Conservation (phyloP, 148 eudicot species). For the Heliosperma pusillum region DNA sequence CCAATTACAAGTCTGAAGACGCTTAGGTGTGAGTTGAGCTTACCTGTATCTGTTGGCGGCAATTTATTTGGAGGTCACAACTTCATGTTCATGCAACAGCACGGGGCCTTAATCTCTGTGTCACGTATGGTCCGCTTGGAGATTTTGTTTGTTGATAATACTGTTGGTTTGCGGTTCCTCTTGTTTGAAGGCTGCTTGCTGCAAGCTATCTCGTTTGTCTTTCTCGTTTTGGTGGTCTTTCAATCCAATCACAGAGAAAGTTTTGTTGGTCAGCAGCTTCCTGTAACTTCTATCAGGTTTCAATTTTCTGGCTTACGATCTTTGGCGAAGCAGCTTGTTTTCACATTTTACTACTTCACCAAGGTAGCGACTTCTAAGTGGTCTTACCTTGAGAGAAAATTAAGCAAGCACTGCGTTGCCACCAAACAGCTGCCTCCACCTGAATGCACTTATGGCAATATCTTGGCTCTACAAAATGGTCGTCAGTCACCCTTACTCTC, state of each 20-base stretch:
- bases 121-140: constrained; percentile 72
- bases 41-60: constrained; percentile 24
- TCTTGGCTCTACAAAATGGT: constrained; percentile 57
- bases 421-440: constrained; percentile 59
- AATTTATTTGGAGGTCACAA: constrained; percentile 32
- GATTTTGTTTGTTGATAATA: constrained; percentile 76
- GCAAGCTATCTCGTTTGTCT: constrained; percentile 58
- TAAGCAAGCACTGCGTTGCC: constrained; percentile 47
- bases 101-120: constrained; percentile 50
- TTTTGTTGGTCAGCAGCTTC: constrained; percentile 45
- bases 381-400: constrained; percentile 56
- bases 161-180: constrained; percentile 68
- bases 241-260: constrained; percentile 35
- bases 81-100: constrained; percentile 42
- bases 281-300: constrained; percentile 74
- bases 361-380: constrained; percentile 48
- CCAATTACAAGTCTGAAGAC: constrained; percentile 31
- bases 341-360: constrained; percentile 56
- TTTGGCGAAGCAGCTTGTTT: constrained; percentile 54
- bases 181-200: constrained; percentile 79
- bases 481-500: constrained; percentile 24
- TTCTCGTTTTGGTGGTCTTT: constrained; percentile 49
- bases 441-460: constrained; percentile 83
- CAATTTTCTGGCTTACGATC: constrained; percentile 43
- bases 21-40: constrained; percentile 33